A percentile compares a stretch with the other conserved stretches of the same genome.
Conservation (phyloP, 352 stramenopile genomes). For the Phytophthora syringae region DNA sequence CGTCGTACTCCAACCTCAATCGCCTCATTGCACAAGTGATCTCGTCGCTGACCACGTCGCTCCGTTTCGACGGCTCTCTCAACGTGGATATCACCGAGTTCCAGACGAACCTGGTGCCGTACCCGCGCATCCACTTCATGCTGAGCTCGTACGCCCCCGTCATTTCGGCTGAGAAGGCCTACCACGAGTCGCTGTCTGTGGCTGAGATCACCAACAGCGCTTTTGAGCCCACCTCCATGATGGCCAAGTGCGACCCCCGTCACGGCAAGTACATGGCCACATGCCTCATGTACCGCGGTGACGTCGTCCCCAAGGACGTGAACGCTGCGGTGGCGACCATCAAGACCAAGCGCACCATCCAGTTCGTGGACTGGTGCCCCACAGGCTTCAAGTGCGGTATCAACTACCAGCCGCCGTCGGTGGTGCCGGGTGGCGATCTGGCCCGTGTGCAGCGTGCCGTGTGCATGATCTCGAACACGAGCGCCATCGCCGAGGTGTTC, state of each 20-base stretch:
- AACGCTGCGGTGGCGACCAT: slow-evolving; percentile 98
- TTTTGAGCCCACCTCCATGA: slow-evolving; percentile 96
- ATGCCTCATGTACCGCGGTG: slow-evolving; percentile 98
- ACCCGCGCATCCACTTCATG: slow-evolving; percentile 98
- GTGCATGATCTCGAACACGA: no score
- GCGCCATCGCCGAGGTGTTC: no score
- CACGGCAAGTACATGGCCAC: slow-evolving; percentile 99
- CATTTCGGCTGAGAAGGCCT: slow-evolving; percentile 96
- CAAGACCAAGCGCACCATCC: slow-evolving; percentile 99
- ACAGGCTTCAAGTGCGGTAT: slow-evolving; percentile 94
- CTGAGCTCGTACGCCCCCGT: slow-evolving; percentile 96
- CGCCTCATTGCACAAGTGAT: slow-evolving; percentile 97
- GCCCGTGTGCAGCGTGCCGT: no score
- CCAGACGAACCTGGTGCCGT: slow-evolving; percentile 98
- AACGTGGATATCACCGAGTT: slow-evolving; percentile 99
- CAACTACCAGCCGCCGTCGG: no score
- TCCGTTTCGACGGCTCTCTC: slow-evolving; percentile 96
- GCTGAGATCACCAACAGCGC: slow-evolving; percentile 96
- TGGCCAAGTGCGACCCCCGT: slow-evolving; percentile 97
- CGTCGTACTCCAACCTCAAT: slow-evolving; percentile 98
- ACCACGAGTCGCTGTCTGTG: slow-evolving; percentile 95
- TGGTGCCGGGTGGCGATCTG: no score
- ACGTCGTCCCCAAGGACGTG: slow-evolving; percentile 95
- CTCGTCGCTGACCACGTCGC: slow-evolving; percentile 95
- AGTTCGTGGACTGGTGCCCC: slow-evolving; percentile 99